Evolutionary conservation across 2,329 filamentous ascomycete species (phyloP), one percentile per base, ranked within the genome.

Genomic region (Diaporthe sp.): DNA sequence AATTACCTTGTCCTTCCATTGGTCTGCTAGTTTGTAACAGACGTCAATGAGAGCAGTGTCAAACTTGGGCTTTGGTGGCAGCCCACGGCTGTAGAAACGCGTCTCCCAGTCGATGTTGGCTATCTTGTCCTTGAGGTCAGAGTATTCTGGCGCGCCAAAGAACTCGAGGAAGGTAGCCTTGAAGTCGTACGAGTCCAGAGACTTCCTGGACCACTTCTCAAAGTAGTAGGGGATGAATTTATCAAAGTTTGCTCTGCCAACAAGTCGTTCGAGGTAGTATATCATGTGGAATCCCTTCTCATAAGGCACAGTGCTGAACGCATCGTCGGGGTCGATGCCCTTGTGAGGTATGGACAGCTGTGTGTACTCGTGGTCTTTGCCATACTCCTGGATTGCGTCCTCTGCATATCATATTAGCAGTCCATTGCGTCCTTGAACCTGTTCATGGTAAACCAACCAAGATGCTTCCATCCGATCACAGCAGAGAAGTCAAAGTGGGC

Each of bases 221-320:
- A 98, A 98, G 86, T 98, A 98, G 83, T 98, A 92, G 22, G 96
- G 95, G 80, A 98, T 98, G 84, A 98, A 99, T 79, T 92, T 93
- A 87, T 98, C 94, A 86, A 97, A 99, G 81, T 94, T 93, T n/a
- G 93, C 88, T 75, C 94, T 93, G 47, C 95, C 94, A 5, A 98
- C 89, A 1, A 98, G 86, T 61, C 93, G 93, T 80, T 99, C 97
- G 19, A 99, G 91, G 79, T 96, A 92, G 83, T 95, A 98, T 59
- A 99, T 88, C 83, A 98, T 97, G 81, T 94, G 94, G 84, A 98
- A 98, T 4, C 96, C 96, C 85, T 99, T 98, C 82, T 98, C 96
- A 80, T 99, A 99, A 0, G 97, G 95, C 44, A 98, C 88, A 35
- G 91, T 94, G 78, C 94, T 97, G 85, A 98, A 99, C 1, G 96